These are phyloP conservation scores for Acacia concinna DNA, from an alignment of 331 rosid species.

Conservation along the genomic window DNA sequence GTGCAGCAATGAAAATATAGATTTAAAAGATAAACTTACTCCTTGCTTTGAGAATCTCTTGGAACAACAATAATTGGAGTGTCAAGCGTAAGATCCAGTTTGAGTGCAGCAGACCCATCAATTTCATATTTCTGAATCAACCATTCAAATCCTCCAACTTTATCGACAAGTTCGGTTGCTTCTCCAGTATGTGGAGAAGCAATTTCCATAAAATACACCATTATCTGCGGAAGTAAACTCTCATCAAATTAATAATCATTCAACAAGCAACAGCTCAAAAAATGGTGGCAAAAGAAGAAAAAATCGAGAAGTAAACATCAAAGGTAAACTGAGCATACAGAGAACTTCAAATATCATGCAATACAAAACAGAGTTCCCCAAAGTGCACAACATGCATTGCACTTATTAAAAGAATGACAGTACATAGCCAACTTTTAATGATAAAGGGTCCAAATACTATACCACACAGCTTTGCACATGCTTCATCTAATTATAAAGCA, in stretches of 20 bases:
- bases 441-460: background rate
- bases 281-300: background rate
- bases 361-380: slow-evolving; percentile 1
- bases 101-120: slow-evolving; percentile 88
- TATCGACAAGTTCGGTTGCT: slow-evolving; percentile 92
- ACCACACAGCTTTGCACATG: background rate
- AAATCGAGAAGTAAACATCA: background rate
- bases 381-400: background rate
- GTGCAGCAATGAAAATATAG: slow-evolving; percentile 4
- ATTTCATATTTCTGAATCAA: slow-evolving; percentile 90
- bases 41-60: slow-evolving; percentile 80
- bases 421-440: background rate
- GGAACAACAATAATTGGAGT: slow-evolving; percentile 93
- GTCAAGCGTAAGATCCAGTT: slow-evolving; percentile 91
- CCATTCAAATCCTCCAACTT: slow-evolving; percentile 98
- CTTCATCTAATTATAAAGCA: background rate
- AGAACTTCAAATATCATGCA: background rate
- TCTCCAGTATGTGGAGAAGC: slow-evolving; percentile 87
- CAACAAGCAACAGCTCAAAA: slow-evolving; percentile 1
- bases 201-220: slow-evolving; percentile 89
- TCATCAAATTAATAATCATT: slow-evolving; percentile 11
- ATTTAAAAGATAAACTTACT: slow-evolving; percentile 55
- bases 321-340: slow-evolving; percentile 17
- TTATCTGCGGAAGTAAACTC: slow-evolving; percentile 58
- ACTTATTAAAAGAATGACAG: background rate